Evolutionary conservation across 1,139 yeast species (phyloP).

Genomic region (Taiozyma onychis): DNA sequence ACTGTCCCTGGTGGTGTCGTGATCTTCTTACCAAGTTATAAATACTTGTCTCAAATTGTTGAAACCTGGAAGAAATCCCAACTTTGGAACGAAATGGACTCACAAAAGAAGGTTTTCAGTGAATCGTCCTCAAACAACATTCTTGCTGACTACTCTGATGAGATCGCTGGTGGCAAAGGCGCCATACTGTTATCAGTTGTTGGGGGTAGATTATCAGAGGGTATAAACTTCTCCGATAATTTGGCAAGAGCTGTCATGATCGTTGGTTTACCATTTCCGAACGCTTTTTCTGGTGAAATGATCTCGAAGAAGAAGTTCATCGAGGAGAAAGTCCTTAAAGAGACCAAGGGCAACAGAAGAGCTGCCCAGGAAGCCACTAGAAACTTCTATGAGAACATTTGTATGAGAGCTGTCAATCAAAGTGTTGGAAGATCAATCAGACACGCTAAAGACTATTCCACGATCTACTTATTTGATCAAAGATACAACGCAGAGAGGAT

Average conservation of each 20-base stretch:
- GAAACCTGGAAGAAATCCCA: slow-evolving; percentile 43
- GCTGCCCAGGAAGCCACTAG: slow-evolving; percentile 27
- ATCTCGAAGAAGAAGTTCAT: slow-evolving; percentile 67
- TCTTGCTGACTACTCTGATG: slow-evolving; percentile 44
- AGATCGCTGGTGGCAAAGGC: slow-evolving; percentile 36
- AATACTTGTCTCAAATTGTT: slow-evolving; percentile 50
- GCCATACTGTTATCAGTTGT: slow-evolving; percentile 80
- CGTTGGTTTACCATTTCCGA: slow-evolving; percentile 91
- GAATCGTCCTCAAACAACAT: slow-evolving; percentile 51
- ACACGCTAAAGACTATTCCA: slow-evolving; percentile 75
- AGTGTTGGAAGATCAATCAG: slow-evolving; percentile 91
- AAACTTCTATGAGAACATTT: slow-evolving; percentile 70
- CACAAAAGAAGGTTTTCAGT: slow-evolving; percentile 41
- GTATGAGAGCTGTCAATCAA: slow-evolving; percentile 92
- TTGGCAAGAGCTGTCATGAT: slow-evolving; percentile 83
- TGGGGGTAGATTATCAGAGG: slow-evolving; percentile 93
- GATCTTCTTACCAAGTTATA: slow-evolving; percentile 81
- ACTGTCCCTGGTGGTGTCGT: slow-evolving; percentile 72
- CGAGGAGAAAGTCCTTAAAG: slow-evolving; percentile 35
- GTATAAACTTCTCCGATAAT: slow-evolving; percentile 84
- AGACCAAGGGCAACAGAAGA: slow-evolving; percentile 22
- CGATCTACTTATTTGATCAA: slow-evolving; percentile 64
- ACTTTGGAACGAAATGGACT: slow-evolving; percentile 31
- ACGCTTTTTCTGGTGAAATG: slow-evolving; percentile 76
- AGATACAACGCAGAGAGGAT: slow-evolving; percentile 49